A percentile compares a stretch with the other conserved stretches of the same genome.
phyloP scores from a whole-genome alignment of 75 land plant species.

The Pinus albicaulis region DNA sequence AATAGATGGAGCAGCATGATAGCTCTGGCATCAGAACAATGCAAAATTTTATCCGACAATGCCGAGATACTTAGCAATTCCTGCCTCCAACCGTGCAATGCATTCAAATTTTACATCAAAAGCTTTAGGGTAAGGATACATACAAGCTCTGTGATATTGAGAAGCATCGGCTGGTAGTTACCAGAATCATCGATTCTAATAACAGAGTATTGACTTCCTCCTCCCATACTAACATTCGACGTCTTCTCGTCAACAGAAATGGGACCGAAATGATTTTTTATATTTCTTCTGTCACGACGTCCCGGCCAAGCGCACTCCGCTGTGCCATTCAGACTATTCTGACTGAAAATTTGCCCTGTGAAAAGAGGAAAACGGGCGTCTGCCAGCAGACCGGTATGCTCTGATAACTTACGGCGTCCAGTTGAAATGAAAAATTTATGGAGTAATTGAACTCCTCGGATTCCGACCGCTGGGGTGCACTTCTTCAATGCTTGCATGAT shows the following conservation, averaged over 20 bases:
- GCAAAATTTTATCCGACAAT: no score
- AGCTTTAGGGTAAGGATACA: neutral
- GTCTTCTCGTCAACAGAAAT: conserved; percentile 7
- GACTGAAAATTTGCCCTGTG: neutral
- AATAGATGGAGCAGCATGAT: no score
- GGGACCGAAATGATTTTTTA: conserved; percentile 4
- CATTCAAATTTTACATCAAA: neutral
- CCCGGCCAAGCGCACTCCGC: neutral
- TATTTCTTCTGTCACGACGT: neutral
- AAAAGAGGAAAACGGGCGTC: neutral
- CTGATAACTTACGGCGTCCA: neutral
- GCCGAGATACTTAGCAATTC: no score
- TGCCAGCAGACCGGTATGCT: neutral
- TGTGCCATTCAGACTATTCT: neutral
- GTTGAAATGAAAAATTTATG: neutral
- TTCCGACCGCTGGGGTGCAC: neutral
- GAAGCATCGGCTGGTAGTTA: conserved; percentile 5
- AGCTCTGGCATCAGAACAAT: no score
- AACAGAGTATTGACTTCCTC: conserved; percentile 8
- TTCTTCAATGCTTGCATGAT: neutral
- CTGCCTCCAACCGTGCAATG: neutral
- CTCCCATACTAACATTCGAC: neutral
- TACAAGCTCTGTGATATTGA: conserved; percentile 3
- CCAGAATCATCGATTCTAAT: conserved; percentile 7
- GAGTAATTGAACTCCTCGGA: neutral